Conservation (phyloP, 345 rosid genomes). For the Eucalyptus regnans region DNA sequence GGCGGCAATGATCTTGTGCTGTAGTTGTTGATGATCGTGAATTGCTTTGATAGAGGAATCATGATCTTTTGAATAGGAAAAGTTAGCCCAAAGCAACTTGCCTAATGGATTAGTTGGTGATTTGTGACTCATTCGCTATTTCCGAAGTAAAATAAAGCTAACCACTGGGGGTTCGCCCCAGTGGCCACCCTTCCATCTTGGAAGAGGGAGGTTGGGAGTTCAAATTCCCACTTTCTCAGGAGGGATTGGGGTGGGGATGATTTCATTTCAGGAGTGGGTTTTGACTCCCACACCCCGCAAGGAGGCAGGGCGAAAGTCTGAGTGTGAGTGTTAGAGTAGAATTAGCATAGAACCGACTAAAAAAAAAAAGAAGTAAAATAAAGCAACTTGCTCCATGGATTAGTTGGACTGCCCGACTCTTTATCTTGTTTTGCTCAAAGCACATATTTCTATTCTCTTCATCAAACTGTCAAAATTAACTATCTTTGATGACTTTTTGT, state of each 20-base stretch:
- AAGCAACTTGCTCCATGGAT: background rate
- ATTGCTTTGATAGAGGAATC: background rate
- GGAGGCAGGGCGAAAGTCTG: too few species aligned
- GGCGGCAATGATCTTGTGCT: background rate
- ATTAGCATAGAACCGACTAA: too few species aligned
- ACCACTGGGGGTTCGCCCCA: too few species aligned
- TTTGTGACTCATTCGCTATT: background rate
- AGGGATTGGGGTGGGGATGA: too few species aligned
- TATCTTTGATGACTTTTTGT: background rate
- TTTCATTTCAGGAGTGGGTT: too few species aligned
- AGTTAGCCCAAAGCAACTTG: background rate
- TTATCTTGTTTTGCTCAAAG: too few species aligned
- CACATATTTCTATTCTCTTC: accelerated
- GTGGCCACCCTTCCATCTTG: too few species aligned
- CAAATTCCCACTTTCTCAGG: too few species aligned
- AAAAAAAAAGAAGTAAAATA: background rate
- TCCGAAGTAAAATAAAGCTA: background rate
- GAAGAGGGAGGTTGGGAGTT: too few species aligned
- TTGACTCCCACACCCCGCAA: too few species aligned
- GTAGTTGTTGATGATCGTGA: background rate
- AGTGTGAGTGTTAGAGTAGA: too few species aligned
- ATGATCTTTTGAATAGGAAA: background rate
- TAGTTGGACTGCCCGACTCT: background rate
- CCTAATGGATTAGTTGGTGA: background rate
- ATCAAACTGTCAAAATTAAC: too few species aligned